Evolutionary conservation across 2,329 filamentous ascomycete species (phyloP).

Genomic region (Aspergillus costaricaensis): DNA sequence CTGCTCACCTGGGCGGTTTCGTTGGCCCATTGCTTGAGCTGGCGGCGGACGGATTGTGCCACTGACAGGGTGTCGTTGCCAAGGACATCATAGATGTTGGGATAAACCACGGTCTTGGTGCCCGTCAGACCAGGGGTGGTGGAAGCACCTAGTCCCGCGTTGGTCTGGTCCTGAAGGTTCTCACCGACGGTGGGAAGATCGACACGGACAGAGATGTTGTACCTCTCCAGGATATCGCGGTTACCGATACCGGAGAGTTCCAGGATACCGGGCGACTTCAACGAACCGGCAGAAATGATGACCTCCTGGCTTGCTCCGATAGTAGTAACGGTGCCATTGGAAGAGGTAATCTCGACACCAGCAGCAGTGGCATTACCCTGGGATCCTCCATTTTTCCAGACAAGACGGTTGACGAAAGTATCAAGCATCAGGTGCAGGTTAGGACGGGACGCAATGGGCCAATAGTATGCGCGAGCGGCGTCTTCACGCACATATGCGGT

Average conservation of each 20-base stretch:
- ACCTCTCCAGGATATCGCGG: conserved; percentile 29
- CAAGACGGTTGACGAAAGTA: conserved; percentile 44
- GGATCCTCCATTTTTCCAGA: conserved; percentile 35
- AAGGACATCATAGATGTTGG: conserved; percentile 12
- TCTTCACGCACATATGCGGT: conserved; percentile 46
- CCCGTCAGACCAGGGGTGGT: conserved; percentile 4
- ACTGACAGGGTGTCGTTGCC: conserved; percentile 11
- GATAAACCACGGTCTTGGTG: conserved; percentile 5
- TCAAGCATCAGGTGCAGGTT: conserved; percentile 25
- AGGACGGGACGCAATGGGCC: conserved; percentile 37
- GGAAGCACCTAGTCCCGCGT: conserved; percentile 3
- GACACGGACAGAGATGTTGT: conserved; percentile 29
- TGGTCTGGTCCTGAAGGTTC: conserved; percentile 44
- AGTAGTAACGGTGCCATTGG: conserved; percentile 24
- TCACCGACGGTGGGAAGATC: conserved; percentile 47
- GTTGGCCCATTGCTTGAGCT: conserved; percentile 21
- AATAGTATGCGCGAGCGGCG: conserved; percentile 53
- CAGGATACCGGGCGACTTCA: conserved; percentile 58
- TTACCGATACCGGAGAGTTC: conserved; percentile 63
- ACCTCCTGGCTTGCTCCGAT: conserved; percentile 53
- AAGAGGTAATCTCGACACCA: conserved; percentile 20
- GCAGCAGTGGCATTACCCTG: conserved; percentile 24
- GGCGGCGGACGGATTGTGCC: conserved; percentile 1
- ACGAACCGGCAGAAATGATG: conserved; percentile 61
- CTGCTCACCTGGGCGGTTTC: conserved; percentile 26